Percentiles rank a stretch among this genome's conserved stretches.
phyloP scores from a whole-genome alignment of 176 grass and related monocot genomes.

The Zea mays region DNA sequence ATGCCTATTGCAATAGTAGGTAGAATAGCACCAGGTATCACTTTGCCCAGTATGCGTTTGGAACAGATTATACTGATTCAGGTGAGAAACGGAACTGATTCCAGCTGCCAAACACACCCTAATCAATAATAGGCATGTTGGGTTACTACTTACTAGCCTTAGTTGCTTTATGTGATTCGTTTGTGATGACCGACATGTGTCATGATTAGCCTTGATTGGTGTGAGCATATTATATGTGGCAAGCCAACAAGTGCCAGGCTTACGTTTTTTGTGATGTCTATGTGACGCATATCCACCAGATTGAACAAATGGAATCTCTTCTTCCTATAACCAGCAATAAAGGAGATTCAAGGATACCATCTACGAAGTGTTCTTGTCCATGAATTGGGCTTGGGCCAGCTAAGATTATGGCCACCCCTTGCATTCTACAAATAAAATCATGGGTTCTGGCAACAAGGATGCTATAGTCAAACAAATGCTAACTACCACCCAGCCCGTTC shows the following conservation, averaged over 20 bases:
- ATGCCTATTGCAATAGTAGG: too few relatives aligned
- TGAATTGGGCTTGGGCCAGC: constrained; percentile 18
- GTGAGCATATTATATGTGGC: constrained; percentile 10
- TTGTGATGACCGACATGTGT: constrained; percentile 15
- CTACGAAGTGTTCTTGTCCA: neutral
- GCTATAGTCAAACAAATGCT: constrained; percentile 20
- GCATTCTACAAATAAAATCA: constrained; percentile 14
- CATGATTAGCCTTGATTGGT: constrained; percentile 3
- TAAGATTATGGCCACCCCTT: constrained; percentile 26
- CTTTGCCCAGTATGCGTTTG: too few relatives aligned
- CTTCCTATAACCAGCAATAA: neutral
- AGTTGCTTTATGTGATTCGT: constrained; percentile 17
- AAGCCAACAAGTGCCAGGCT: constrained; percentile 13
- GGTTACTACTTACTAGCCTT: neutral
- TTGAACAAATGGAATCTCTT: neutral
- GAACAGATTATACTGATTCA: too few relatives aligned
- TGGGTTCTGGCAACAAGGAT: constrained; percentile 8
- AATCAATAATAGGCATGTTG: constrained; percentile 17
- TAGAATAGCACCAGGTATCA: too few relatives aligned
- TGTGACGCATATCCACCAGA: neutral
- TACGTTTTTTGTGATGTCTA: constrained; percentile 14
- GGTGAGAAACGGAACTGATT: too few relatives aligned
- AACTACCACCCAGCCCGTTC: neutral
- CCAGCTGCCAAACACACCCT: neutral
- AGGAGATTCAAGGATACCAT: neutral